Conservation (phyloP, 2,329 filamentous ascomycete genomes). For the Penicillium italicum region DNA sequence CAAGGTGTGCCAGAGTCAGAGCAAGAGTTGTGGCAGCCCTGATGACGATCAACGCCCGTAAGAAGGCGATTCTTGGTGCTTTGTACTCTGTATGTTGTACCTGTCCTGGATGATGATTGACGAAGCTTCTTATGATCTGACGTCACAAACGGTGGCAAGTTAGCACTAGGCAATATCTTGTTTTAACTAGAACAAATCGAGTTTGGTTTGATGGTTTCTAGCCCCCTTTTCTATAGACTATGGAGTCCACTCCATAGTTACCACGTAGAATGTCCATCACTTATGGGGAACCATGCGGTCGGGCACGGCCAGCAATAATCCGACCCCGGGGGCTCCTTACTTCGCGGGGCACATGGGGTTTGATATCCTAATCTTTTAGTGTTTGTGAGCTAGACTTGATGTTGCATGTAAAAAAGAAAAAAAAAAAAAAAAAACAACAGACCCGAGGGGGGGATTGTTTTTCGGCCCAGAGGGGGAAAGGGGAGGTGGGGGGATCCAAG, state of each 20-base stretch:
- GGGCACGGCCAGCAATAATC: conserved; percentile 14
- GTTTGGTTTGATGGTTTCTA: neutral
- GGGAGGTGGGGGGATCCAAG: neutral
- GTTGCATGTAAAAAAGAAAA: conserved; percentile 19
- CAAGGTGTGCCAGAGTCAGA: conserved; percentile 14
- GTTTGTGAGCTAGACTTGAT: conserved; percentile 1
- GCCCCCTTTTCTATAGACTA: neutral
- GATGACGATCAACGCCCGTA: conserved; percentile 23
- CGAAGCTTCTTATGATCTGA: conserved; percentile 14
- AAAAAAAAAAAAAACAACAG: no score
- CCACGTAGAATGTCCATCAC: neutral
- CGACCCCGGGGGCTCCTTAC: conserved; percentile 31
- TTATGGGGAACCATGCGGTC: conserved; percentile 19
- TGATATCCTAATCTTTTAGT: neutral
- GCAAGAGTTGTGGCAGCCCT: conserved; percentile 18
- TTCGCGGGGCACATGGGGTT: conserved; percentile 20
- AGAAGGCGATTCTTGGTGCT: conserved; percentile 3
- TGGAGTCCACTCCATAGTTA: neutral
- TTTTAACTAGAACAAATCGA: neutral
- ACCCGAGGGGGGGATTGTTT: conserved; percentile 30
- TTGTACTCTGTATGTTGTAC: conserved; percentile 5
- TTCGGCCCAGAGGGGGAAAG: conserved; percentile 22
- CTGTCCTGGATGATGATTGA: conserved; percentile 8
- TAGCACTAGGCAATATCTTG: conserved; percentile 1
- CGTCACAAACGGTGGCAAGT: conserved; percentile 18